Base-by-base conservation (phyloP, 345 rosid species). In the Eucalyptus victrix region DNA sequence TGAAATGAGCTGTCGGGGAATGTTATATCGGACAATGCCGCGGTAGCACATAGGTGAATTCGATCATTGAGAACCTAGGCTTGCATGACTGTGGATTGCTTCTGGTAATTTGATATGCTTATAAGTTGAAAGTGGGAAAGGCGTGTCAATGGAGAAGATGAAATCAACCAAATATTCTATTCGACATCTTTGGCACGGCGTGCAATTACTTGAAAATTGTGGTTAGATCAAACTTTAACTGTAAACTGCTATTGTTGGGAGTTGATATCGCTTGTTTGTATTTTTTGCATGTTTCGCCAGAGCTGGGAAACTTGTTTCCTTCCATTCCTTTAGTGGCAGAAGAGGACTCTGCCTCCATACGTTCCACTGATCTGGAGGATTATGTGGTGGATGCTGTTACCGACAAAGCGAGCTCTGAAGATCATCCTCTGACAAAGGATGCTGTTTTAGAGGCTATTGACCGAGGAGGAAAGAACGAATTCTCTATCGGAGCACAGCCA, bases 311-410 rank as follows among this genome's bases (percentile, higher is more conserved):
- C 88, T 80, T 89, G 91, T 96, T 96, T 93, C 99, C 99, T 89
- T 93, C 95, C 40, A 94, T 96, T 92, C 99, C 99, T 23, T 89
- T 97, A 91, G 99, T 97, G 89, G 99, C 98, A 88, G 99, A 96
- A 90, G 99, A 97, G 92, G 99, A 97, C 91, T 95, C 99, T 89
- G 91, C 93, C 7, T 95, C 93, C 91, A 86, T 97, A 89, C 93
- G 95, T 85, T 89, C 94, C 53, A 95, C 94, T 88, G 94, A 94
- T 90, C 94, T 97, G 83, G 96, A 95, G 81, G 95, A 93, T 89
- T 91, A 94, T 90, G 97, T 97, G 85, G 94, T 92, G 76, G 94
- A 92, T 94, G 96, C 91, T 86, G 94, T 96, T 44, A 91, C 90
- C 53, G 90, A 92, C 85, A 94, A 94, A 90, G 90, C 88, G 80